These are phyloP conservation scores for Nigrospora oryzae DNA, from an alignment of 2,329 filamentous ascomycete genomes.

Conservation along the genomic window DNA sequence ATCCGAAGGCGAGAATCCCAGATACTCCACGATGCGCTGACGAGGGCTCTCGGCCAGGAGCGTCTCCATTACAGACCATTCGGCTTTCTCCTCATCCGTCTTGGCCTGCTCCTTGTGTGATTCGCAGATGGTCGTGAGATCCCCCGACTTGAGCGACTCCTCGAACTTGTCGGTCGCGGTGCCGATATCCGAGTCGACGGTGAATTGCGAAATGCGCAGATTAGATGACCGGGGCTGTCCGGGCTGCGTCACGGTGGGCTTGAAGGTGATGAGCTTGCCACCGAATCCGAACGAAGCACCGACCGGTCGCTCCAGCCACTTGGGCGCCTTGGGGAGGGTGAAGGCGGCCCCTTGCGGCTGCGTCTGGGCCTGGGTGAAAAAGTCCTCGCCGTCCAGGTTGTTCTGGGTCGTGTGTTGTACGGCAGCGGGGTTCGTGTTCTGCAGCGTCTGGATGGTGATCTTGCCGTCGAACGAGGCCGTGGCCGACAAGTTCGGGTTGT, in stretches of 20 bases:
- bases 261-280: constrained; percentile 78
- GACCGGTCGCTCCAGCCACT: constrained; percentile 79
- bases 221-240: constrained; percentile 65
- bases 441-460: constrained; percentile 85
- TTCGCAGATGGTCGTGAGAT: constrained; percentile 73
- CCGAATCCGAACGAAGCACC: constrained; percentile 93
- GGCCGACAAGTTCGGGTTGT: constrained; percentile 84
- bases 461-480: constrained; percentile 97
- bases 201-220: constrained; percentile 78
- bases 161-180: constrained; percentile 82
- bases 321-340: constrained; percentile 75
- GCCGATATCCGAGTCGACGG: constrained; percentile 79
- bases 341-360: constrained; percentile 89
- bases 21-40: constrained; percentile 75
- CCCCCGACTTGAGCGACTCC: constrained; percentile 66
- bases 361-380: constrained; percentile 88
- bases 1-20: constrained; percentile 71
- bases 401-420: constrained; percentile 58
- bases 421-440: constrained; percentile 80
- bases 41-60: constrained; percentile 79
- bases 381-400: constrained; percentile 82
- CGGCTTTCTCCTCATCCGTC: constrained; percentile 85
- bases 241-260: constrained; percentile 45
- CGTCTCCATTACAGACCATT: constrained; percentile 92
- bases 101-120: constrained; percentile 66